phyloP scores from a whole-genome alignment of 1,284 basidiomycete genomes.

The Cutaneotrichosporon arboriforme region DNA sequence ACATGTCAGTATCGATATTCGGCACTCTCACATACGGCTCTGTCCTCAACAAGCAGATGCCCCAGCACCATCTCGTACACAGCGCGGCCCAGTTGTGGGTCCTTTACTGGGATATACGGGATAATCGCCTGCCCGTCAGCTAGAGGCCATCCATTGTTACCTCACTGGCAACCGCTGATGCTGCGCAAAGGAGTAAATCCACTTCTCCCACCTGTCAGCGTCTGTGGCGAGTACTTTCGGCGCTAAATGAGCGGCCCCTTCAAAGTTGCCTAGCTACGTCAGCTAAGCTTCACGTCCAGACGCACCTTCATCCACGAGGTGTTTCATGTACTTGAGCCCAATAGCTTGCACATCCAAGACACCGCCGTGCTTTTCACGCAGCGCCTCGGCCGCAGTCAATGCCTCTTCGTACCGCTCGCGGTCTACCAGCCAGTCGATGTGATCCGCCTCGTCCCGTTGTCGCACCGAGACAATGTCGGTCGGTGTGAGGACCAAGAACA shows the following conservation, averaged over 20 bases:
- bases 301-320: slow-evolving; percentile 68
- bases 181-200: slow-evolving; percentile 88
- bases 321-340: slow-evolving; percentile 74
- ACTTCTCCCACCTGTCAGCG: slow-evolving; percentile 81
- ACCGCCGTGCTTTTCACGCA: slow-evolving; percentile 49
- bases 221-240: slow-evolving; percentile 80
- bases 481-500: slow-evolving; percentile 76
- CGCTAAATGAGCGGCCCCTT: slow-evolving; percentile 76
- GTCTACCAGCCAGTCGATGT: slow-evolving; percentile 89
- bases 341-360: slow-evolving; percentile 65
- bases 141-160: not conserved
- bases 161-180: slow-evolving; percentile 70
- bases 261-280: slow-evolving; percentile 60
- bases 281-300: slow-evolving; percentile 4
- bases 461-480: slow-evolving; percentile 77
- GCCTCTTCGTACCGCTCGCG: slow-evolving; percentile 82
- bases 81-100: slow-evolving; percentile 71
- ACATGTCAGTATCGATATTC: not conserved
- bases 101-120: slow-evolving; percentile 76
- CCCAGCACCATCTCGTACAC: slow-evolving; percentile 96
- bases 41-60: slow-evolving; percentile 75
- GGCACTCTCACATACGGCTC: slow-evolving; percentile 53
- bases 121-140: slow-evolving; percentile 63
- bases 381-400: slow-evolving; percentile 69
- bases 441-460: slow-evolving; percentile 81